A percentile compares a stretch with the other conserved stretches of the same genome.
Evolutionary conservation across 129 eudicot genomes (phyloP).

Genomic region (Erigeron canadensis): DNA sequence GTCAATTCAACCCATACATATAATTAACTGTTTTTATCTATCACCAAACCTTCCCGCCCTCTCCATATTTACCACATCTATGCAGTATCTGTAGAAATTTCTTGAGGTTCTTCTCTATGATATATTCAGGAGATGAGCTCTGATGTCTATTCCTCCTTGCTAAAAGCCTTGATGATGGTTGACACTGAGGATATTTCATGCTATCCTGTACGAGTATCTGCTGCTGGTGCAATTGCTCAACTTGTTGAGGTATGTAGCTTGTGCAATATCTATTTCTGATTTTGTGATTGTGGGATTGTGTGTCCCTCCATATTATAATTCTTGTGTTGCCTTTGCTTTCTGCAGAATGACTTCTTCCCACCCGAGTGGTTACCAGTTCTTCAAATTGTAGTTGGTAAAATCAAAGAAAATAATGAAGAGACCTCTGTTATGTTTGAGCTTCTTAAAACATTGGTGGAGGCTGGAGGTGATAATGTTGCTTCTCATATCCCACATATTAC

Average conservation of each 20-base stretch:
- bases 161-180: constrained; percentile 55
- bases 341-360: constrained; percentile 74
- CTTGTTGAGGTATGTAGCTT: constrained; percentile 58
- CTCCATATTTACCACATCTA: too few relatives aligned
- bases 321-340: not conserved
- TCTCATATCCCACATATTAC: constrained; percentile 58
- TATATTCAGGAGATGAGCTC: constrained; percentile 59
- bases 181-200: constrained; percentile 52
- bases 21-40: not conserved
- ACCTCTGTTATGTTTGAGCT: constrained; percentile 58
- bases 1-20: not conserved
- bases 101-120: not conserved
- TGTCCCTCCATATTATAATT: not conserved
- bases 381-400: constrained; percentile 57
- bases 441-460: constrained; percentile 66
- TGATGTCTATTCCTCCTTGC: constrained; percentile 55
- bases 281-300: not conserved
- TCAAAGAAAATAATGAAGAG: constrained; percentile 54
- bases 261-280: constrained; percentile 7
- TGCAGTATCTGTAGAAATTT: not conserved
- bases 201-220: constrained; percentile 68
- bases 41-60: not conserved
- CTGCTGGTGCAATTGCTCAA: constrained; percentile 75
- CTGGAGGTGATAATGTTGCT: constrained; percentile 60
- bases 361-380: constrained; percentile 76